Evolutionary conservation across 106 monocot genomes (phyloP), one percentile per base, ranked within the genome.

Genomic region (Narthecium ossifragum): DNA sequence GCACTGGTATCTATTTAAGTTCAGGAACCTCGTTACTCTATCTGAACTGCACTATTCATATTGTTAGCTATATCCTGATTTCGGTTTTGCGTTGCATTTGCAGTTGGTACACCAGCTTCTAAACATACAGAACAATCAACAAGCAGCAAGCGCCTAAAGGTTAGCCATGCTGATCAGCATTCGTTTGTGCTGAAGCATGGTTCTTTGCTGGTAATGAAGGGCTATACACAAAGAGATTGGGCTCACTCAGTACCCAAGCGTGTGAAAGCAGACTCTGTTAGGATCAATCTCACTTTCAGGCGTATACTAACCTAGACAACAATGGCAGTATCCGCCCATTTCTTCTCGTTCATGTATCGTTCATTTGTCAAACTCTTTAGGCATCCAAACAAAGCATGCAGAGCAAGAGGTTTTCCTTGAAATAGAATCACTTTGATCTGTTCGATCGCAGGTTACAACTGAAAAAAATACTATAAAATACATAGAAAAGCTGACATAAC

Each of bases 261-360:
- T 5, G 66, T 64, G 8, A 94, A 90, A 69, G 80, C 85, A 22
- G 70, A 41, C 31, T 69, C 80, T 18, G 70, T 73, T 18, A 76
- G 94, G 65, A 94, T 94, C 65, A 94, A 94, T 47, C 86, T 94
- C 27, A 94, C 94, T 24, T 94, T 94, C 62, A 72, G 94, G 51
- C 66, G 51, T 45, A 80, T 94, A 21, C 61, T 80, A 47, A 26
- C 31, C 0, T 65, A 27, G 23, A 52, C n/a, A n/a, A n/a, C n/a
- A 49, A 43, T 10, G 14, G 2, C 10, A 43, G 6, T 0, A 43
- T 13, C 18, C 18, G 2, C 18, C 18, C 43, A 37, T 5, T 5
- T 43, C 3, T 43, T 10, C 43, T 13, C 17, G 41, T 14, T 41
- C 14, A 41, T 11, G 14, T 41, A 41, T 41, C 17, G 11, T 41